Base-by-base conservation (phyloP, 1,284 basidiomycete species). In the Tylopilus sp. region DNA sequence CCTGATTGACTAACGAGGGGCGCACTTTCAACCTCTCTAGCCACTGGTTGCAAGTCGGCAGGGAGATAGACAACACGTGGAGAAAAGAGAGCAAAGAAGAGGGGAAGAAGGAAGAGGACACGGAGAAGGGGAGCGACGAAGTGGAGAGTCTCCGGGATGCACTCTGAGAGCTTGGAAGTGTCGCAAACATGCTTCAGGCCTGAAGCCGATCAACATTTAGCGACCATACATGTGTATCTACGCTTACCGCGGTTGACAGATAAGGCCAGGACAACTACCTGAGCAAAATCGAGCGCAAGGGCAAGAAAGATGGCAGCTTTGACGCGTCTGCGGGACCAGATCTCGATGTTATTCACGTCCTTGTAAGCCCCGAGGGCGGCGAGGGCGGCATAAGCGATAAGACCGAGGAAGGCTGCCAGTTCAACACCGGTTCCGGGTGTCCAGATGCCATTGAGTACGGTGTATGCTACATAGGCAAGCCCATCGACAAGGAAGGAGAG, bases 401-500 rank as follows among this genome's bases (percentile, higher is more conserved):
- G 73, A 53, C 88, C 85, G 30, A 83, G 63, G 42, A 89, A 60
- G 26, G 86, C 74, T 50, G 79, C 83, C 54, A 84, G 67, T 59
- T 89, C 86, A 46, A 89, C 74, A 16, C 81, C 83, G n/a, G 81
- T 81, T 55, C 75, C 67, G 41, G 69, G 70, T 10, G 74, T 77
- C 88, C 88, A 91, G 16, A 72, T 56, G 58, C 83, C 81, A 57
- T 75, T 71, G 53, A 90, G 59, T 38, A 90, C 74, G 21, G 83
- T 79, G 59, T 77, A 77, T 19, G 79, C 66, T 43, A 84, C 78
- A 59, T 87, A 84, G 8, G 82, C 73, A 43, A 86, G 70, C 48
- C 95, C 76, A 77, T 99, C 79, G 71, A 93, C 72, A 74, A 99
- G 80, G 79, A 91, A 83, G 67, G 93, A 76, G 71, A 95, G 56